Conservation (phyloP, 495 filamentous ascomycete genomes). For the Aspergillus biplanus region DNA sequence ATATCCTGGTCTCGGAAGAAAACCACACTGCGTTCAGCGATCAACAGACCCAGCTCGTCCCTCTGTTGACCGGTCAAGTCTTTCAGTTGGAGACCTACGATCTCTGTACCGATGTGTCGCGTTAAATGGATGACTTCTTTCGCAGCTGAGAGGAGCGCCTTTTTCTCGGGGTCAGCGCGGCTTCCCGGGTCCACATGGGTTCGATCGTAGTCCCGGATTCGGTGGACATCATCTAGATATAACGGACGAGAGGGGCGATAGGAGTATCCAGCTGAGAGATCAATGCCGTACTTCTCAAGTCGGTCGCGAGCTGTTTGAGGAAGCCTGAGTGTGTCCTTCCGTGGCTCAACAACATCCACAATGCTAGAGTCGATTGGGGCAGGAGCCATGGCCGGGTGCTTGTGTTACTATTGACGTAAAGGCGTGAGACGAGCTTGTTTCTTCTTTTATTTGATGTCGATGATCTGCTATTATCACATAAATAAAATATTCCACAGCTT, state of each 20-base stretch:
- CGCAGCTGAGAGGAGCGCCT: constrained; percentile 63
- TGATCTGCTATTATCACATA: too few relatives aligned
- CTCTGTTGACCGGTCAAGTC: constrained; percentile 68
- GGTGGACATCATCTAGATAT: constrained; percentile 67
- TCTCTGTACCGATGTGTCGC: constrained; percentile 70
- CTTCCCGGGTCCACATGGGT: constrained; percentile 62
- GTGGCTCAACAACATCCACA: constrained; percentile 59
- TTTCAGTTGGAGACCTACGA: constrained; percentile 70
- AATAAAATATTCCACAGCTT: neutral
- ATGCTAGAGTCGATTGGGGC: constrained; percentile 62
- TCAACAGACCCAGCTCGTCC: constrained; percentile 71
- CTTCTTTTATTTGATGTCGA: neutral
- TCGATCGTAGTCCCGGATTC: constrained; percentile 62
- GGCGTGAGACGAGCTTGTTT: neutral
- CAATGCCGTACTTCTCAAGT: constrained; percentile 65
- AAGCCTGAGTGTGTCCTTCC: constrained; percentile 64
- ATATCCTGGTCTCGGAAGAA: constrained; percentile 78
- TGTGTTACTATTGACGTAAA: constrained; percentile 2
- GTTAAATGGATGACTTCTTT: constrained; percentile 69
- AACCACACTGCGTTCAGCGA: constrained; percentile 74
- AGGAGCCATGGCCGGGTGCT: constrained; percentile 38
- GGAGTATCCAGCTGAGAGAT: constrained; percentile 67
- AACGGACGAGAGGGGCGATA: constrained; percentile 67
- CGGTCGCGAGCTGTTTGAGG: constrained; percentile 56
- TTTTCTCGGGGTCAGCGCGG: constrained; percentile 70